Conservation (phyloP, 768 basidiomycete species). For the Xerocomus spinulosus region DNA sequence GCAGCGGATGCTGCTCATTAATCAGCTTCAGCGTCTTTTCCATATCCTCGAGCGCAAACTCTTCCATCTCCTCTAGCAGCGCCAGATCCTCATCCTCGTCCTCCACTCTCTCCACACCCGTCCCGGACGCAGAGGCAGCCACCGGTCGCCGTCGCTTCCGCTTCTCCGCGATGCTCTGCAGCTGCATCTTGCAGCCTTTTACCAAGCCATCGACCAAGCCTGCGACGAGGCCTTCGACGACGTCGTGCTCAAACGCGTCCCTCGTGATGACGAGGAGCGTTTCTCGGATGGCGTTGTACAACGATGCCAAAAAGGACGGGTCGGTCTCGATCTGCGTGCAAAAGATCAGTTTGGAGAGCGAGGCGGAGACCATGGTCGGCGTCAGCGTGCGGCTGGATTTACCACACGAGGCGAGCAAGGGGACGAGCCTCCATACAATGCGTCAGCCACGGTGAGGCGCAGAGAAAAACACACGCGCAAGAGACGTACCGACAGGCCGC, state of each 20-base stretch:
- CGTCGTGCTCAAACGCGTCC: slow-evolving; percentile 47
- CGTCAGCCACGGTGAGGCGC: too few species aligned
- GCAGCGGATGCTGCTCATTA: slow-evolving; percentile 56
- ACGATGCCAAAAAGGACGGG: slow-evolving; percentile 69
- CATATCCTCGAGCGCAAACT: slow-evolving; percentile 80
- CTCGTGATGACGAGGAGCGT: slow-evolving; percentile 57
- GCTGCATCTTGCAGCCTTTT: slow-evolving; percentile 68
- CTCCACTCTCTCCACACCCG: slow-evolving; percentile 14
- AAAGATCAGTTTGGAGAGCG: slow-evolving; percentile 60
- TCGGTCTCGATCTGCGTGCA: slow-evolving; percentile 67
- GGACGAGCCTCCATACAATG: slow-evolving; percentile 77
- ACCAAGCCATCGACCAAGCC: slow-evolving; percentile 49
- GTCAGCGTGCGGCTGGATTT: slow-evolving; percentile 63
- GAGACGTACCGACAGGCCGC: slow-evolving; percentile 63
- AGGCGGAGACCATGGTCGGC: slow-evolving; percentile 61
- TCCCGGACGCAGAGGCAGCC: too few species aligned
- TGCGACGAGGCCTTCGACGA: slow-evolving; percentile 52
- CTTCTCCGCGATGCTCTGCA: slow-evolving; percentile 63
- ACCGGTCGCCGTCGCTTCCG: slow-evolving; percentile 57
- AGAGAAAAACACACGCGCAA: too few species aligned
- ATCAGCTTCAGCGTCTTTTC: slow-evolving; percentile 53
- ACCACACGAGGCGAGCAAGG: slow-evolving; percentile 64
- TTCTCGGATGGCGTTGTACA: slow-evolving; percentile 69
- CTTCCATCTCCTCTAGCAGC: slow-evolving; percentile 77
- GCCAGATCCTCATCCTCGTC: slow-evolving; percentile 67